Conservation (phyloP, 1,139 yeast genomes). For the Blastobotrys niveus region DNA sequence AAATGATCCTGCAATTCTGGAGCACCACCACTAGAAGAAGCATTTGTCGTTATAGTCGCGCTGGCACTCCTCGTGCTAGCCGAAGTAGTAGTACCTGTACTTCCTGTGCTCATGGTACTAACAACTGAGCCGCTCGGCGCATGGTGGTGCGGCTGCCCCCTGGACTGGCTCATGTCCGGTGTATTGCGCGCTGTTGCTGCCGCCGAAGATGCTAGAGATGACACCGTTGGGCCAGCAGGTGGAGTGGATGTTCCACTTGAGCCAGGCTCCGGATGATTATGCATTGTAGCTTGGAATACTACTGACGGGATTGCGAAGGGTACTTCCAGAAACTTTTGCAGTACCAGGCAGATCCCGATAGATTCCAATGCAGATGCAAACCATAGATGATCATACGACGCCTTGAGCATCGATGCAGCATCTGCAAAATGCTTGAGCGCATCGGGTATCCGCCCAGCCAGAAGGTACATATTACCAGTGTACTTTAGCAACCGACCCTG, state of each 20-base stretch:
- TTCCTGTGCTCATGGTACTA: too few species aligned
- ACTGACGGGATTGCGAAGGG: slow-evolving; percentile 57
- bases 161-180: too few species aligned
- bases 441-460: slow-evolving; percentile 72
- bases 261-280: background rate
- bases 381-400: slow-evolving; percentile 78
- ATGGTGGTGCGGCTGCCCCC: too few species aligned
- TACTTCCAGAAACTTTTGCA: slow-evolving; percentile 54
- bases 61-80: too few species aligned
- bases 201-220: background rate
- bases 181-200: background rate
- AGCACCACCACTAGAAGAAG: background rate
- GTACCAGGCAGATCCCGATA: slow-evolving; percentile 57
- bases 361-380: slow-evolving; percentile 82
- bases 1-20: slow-evolving; percentile 45
- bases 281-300: slow-evolving; percentile 32
- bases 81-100: background rate
- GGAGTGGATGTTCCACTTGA: background rate
- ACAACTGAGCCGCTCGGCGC: too few species aligned
- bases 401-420: slow-evolving; percentile 54
- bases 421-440: slow-evolving; percentile 72
- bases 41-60: background rate
- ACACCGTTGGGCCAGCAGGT: background rate
- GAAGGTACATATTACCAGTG: slow-evolving; percentile 65
- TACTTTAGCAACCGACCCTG: slow-evolving; percentile 73